Evolutionary conservation across 768 basidiomycete genomes (phyloP), one percentile per base, ranked within the genome.

Genomic region (Hericium coralloides): DNA sequence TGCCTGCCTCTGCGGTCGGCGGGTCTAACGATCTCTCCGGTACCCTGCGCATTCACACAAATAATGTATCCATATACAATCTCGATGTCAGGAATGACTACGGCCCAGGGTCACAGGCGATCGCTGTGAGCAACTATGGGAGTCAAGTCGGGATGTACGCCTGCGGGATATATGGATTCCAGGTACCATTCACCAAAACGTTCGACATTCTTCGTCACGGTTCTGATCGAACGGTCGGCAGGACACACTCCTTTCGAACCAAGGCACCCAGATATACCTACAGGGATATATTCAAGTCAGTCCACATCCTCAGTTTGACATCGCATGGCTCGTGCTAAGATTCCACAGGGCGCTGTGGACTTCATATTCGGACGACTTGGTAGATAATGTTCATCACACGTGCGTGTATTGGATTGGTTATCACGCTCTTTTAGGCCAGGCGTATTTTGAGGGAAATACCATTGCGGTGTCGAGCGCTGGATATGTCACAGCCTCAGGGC

Each of bases 91-190:
- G 72, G 56, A 80, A 80, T 57, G 76, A 74, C 41, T 75, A 70
- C 56, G 78, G 78, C 0, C 56, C 63, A 4, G 77, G 76, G 0
- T 66, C 69, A 3, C 79, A 79, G 60, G 79, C 79, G 0, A 75
- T 79, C 45, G 79, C 78, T 1, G 63, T 80, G 57, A 77, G 76
- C 63, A 75, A 79, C 53, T 79, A 79, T 49, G 79, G 79, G 12
- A 75, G 66, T 43, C 69, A 71, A 12, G 53, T 63, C 9, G 63
- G 61, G 20, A 48, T 55, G 4, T 64, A 64, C 52, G 63, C 57
- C 14, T 63, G 55, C 20, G 48, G 57, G 18, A 48, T 64, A 14
- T 62, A 36, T 38, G 57, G 56, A 14, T 64, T 57, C 37, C 63
- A 64, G 61, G 63, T 60, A n/a, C 15, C 22, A 7, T 48, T 12